Conservation (phyloP, 2,329 filamentous ascomycete genomes). For the Didymellaceae sp. region DNA sequence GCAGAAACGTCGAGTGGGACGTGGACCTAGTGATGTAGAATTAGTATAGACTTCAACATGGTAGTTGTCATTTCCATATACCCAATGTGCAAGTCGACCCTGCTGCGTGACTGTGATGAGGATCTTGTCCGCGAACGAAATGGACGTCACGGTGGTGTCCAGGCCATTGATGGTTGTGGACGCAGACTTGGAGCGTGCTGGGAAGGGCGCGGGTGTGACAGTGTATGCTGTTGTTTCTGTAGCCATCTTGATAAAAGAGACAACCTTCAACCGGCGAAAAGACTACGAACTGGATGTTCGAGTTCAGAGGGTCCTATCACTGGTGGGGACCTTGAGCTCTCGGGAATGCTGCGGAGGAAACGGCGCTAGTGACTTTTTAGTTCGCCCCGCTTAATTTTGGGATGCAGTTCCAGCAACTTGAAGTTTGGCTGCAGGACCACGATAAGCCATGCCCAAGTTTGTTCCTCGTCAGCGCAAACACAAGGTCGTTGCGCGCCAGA, state of each 20-base stretch:
- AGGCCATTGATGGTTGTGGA: conserved; percentile 70
- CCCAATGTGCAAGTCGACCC: conserved; percentile 90
- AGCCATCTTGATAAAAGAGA: conserved; percentile 7
- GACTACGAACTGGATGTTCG: neutral
- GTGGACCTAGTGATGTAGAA: conserved; percentile 65
- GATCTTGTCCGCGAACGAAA: conserved; percentile 88
- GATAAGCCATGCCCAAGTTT: conserved; percentile 46
- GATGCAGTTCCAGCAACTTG: conserved; percentile 11
- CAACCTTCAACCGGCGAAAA: neutral
- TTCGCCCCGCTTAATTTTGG: conserved; percentile 46
- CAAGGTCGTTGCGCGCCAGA: conserved; percentile 68
- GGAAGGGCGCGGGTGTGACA: conserved; percentile 63
- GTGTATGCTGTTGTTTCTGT: conserved; percentile 25
- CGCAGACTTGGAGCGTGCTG: conserved; percentile 63
- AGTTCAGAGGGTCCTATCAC: neutral
- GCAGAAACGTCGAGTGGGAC: conserved; percentile 76
- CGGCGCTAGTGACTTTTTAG: neutral
- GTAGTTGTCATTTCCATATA: conserved; percentile 55
- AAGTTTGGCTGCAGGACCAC: neutral
- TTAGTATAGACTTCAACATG: neutral
- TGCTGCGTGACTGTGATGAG: conserved; percentile 87
- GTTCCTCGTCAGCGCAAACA: conserved; percentile 66
- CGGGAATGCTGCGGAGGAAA: conserved; percentile 21
- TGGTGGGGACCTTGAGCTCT: conserved; percentile 12
- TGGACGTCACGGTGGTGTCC: conserved; percentile 72